Conservation (phyloP, 23 red algal species). For the Gracilariopsis chorda region DNA sequence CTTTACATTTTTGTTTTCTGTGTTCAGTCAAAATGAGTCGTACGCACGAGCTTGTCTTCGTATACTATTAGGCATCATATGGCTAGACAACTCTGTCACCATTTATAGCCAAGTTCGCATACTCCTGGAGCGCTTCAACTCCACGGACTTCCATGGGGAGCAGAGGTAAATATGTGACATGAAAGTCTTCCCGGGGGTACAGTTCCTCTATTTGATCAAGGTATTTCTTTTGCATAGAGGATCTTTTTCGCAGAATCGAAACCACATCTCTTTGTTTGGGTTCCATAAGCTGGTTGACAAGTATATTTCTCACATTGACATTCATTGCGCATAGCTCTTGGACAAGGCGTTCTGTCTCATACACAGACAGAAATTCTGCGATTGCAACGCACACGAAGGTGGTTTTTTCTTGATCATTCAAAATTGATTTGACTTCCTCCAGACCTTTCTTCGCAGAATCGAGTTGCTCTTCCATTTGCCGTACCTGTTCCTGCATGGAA, state of each 20-base stretch:
- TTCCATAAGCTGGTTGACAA: constrained; percentile 95
- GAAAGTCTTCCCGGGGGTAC: constrained; percentile 88
- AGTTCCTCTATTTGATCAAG: constrained; percentile 90
- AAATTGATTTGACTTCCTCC: constrained; percentile 69
- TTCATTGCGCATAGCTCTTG: constrained; percentile 89
- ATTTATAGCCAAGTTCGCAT: constrained; percentile 33
- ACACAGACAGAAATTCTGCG: constrained; percentile 97
- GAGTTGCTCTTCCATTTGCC: constrained; percentile 63
- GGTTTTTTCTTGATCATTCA: constrained; percentile 79
- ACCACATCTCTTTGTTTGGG: constrained; percentile 69
- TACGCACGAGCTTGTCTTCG: no score
- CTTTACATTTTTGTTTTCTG: background rate
- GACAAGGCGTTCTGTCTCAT: constrained; percentile 99
- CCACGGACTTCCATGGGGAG: constrained; percentile 85
- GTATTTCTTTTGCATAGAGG: constrained; percentile 90
- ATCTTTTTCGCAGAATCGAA: constrained; percentile 51
- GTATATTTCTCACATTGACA: constrained; percentile 91
- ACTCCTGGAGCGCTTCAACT: constrained; percentile 69
- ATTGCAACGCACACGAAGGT: constrained; percentile 96
- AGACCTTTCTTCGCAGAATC: constrained; percentile 42
- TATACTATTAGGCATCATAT: background rate
- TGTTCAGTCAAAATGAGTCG: background rate
- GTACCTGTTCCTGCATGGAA: constrained; percentile 39
- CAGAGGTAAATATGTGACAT: constrained; percentile 76
- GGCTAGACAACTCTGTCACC: background rate